These are phyloP conservation scores for Brassica nigra DNA, from an alignment of 345 rosid species.

Conservation along the genomic window DNA sequence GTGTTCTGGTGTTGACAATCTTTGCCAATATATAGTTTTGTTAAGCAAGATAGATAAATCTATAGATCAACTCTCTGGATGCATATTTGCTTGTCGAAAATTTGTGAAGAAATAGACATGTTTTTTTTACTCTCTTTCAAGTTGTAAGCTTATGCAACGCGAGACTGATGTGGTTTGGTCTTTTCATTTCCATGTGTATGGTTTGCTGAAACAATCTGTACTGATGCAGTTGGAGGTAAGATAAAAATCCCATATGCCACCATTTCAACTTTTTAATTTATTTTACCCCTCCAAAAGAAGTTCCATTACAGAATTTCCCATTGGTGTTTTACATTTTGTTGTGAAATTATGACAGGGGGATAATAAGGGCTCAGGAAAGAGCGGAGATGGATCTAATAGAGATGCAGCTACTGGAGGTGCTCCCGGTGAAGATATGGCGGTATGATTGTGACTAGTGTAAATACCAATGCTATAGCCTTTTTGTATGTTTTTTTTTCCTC, in stretches of 20 bases:
- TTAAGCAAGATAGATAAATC: slow-evolving; percentile 7
- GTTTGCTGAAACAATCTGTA: slow-evolving; percentile 27
- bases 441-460: slow-evolving; percentile 18
- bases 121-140: neutral
- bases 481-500: too few species aligned
- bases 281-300: neutral
- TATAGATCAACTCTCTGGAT: neutral
- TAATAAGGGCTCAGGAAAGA: slow-evolving; percentile 66
- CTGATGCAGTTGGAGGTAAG: slow-evolving; percentile 71
- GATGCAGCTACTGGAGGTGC: slow-evolving; percentile 51
- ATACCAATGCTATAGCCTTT: neutral
- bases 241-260: slow-evolving; percentile 8
- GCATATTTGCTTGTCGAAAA: slow-evolving; percentile 1
- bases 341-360: slow-evolving; percentile 57
- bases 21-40: slow-evolving; percentile 1
- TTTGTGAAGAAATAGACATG: neutral
- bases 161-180: slow-evolving; percentile 9
- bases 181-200: slow-evolving; percentile 24
- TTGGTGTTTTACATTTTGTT: neutral
- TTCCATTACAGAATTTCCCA: neutral
- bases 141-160: neutral
- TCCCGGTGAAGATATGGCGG: slow-evolving; percentile 60
- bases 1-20: neutral
- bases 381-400: slow-evolving; percentile 67
- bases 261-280: neutral